phyloP scores from a whole-genome alignment of 106 monocot genomes.

The Platanthera zijinensis region DNA sequence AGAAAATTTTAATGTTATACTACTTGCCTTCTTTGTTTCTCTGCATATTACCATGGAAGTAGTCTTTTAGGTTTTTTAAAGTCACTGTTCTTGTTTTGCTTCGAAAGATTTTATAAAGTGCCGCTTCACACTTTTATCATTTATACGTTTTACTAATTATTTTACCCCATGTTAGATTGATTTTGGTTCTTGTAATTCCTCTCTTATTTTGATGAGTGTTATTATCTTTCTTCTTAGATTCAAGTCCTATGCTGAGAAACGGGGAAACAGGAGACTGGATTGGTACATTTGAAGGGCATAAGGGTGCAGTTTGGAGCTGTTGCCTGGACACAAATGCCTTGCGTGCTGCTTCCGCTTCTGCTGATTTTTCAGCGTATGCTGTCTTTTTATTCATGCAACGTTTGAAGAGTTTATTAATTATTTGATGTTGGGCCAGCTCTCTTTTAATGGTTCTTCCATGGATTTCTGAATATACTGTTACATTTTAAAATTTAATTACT shows the following conservation, averaged over 20 bases:
- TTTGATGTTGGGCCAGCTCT: not conserved
- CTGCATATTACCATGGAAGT: too few species aligned
- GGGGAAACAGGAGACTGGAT: constrained; percentile 97
- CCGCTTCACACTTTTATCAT: not conserved
- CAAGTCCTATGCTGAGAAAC: constrained; percentile 93
- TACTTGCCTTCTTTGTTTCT: not conserved
- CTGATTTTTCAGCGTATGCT: constrained; percentile 83
- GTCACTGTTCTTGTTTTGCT: not conserved
- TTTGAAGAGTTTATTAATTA: not conserved
- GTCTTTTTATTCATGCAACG: not conserved
- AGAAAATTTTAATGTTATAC: not conserved
- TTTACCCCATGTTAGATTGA: not conserved
- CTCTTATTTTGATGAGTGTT: not conserved
- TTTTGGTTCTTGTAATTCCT: not conserved
- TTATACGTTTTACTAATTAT: not conserved
- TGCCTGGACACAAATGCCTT: constrained; percentile 85
- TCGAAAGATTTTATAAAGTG: not conserved
- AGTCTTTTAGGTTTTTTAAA: too few species aligned
- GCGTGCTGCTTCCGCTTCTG: constrained; percentile 83
- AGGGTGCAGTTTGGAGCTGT: constrained; percentile 97
- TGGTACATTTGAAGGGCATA: constrained; percentile 96
- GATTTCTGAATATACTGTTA: not conserved
- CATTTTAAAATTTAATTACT: not conserved
- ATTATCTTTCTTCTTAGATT: constrained; percentile 41
- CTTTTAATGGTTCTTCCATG: not conserved